Evolutionary conservation across 2,329 filamentous ascomycete genomes (phyloP), one percentile per base, ranked within the genome.

Genomic region (Metarhizium humberi): DNA sequence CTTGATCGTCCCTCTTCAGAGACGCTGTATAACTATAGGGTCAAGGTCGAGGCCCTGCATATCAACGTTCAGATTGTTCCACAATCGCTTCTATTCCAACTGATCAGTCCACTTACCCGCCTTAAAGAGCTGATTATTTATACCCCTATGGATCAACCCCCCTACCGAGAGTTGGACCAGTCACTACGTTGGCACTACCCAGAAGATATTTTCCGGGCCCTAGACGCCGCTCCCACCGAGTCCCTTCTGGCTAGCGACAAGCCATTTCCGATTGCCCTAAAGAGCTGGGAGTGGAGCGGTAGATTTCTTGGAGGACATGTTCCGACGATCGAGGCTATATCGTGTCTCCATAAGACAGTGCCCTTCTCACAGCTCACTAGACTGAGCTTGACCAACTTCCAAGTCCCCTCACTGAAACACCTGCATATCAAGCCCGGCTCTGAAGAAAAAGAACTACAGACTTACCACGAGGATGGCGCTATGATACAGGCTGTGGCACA

Each of bases 121-220:
- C 75, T 96, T 16, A 78, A 79, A 52, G 79, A 85, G 51, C 70
- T 96, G 36, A 82, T 90, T 56, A 77, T 96, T 16, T 86, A 85
- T 59, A 87, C 92, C 61, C 79, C 78, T 11, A 75, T 80, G 51
- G 88, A 95, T 63, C 72, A 81, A 58, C 77, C 86, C 2, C 87
- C 87, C 0, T 90, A 85, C 65, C 75, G 86, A 45, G 68, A 75
- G 40, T 73, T 85, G 5, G 75, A 80, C 51, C 72, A 74, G 32
- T 76, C 73, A 51, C 69, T 85, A 29, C 83, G 81, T 58, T 95
- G 88, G 87, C 77, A 76, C 16, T 92, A 94, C 64, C 79, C 86
- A 11, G 68, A 76, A 6, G 73, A 78, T 4, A 70, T 96, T 0
- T 87, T 95, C 58, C 69, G 79, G 2, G 78, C 82, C 0, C 73